Conservation (phyloP, 768 basidiomycete species). For the Arthromyces matolae region DNA sequence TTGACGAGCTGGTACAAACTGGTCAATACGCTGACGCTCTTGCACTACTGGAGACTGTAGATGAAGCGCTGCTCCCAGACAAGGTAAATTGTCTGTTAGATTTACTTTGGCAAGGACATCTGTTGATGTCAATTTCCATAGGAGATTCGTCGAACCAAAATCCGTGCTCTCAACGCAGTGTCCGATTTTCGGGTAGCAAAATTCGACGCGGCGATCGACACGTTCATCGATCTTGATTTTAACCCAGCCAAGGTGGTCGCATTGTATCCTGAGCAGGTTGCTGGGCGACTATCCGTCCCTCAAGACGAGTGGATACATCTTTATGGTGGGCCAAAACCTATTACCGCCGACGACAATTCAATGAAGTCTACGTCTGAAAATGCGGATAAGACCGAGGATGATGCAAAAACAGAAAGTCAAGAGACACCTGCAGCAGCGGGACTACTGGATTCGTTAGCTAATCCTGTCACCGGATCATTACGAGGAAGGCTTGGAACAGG, state of each 20-base stretch:
- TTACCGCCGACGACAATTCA: slow-evolving; percentile 24
- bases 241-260: slow-evolving; percentile 94
- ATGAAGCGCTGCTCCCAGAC: slow-evolving; percentile 54
- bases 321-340: slow-evolving; percentile 68
- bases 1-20: slow-evolving; percentile 74
- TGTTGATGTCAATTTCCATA: slow-evolving; percentile 20
- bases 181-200: slow-evolving; percentile 65
- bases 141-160: slow-evolving; percentile 53
- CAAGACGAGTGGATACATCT: slow-evolving; percentile 73
- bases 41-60: slow-evolving; percentile 69
- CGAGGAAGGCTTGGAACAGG: slow-evolving; percentile 45
- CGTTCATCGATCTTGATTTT: slow-evolving; percentile 82
- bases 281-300: slow-evolving; percentile 72
- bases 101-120: not conserved
- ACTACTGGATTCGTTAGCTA: slow-evolving; percentile 29
- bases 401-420: slow-evolving; percentile 16
- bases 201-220: slow-evolving; percentile 79
- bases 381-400: slow-evolving; percentile 15
- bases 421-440: slow-evolving; percentile 27
- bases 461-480: slow-evolving; percentile 38
- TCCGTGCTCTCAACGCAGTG: slow-evolving; percentile 76
- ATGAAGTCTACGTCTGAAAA: slow-evolving; percentile 18
- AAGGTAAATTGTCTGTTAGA: slow-evolving; percentile 42
- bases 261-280: slow-evolving; percentile 76
- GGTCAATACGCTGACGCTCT: slow-evolving; percentile 77